These are phyloP conservation scores for Arxiozyma bovina DNA, from an alignment of 1,139 yeast species.

Conservation along the genomic window DNA sequence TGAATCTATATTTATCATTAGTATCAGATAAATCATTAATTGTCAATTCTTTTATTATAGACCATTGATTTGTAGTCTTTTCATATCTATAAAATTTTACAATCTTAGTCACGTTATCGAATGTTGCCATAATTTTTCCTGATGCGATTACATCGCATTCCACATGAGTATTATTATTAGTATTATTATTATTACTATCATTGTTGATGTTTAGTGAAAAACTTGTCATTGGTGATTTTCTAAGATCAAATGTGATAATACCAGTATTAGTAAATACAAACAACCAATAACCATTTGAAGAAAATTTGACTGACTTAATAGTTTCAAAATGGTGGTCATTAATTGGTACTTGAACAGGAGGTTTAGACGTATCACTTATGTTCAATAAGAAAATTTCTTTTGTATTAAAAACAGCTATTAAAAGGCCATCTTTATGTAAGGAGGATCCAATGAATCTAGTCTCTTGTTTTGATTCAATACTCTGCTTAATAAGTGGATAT, in stretches of 20 bases:
- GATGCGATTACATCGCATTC: constrained; percentile 15
- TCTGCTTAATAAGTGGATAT: background rate
- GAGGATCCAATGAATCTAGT: constrained; percentile 6
- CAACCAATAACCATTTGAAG: constrained; percentile 66
- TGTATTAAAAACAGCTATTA: constrained; percentile 16
- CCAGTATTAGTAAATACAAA: constrained; percentile 27
- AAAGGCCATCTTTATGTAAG: constrained; percentile 26
- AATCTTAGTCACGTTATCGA: background rate
- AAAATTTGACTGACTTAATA: constrained; percentile 39
- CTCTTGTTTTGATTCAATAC: background rate
- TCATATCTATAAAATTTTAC: constrained; percentile 2
- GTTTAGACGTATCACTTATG: constrained; percentile 6
- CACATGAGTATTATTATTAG: no score
- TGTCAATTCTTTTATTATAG: background rate
- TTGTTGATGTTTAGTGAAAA: background rate
- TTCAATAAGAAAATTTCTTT: constrained; percentile 13
- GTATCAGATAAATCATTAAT: background rate
- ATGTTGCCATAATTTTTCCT: constrained; percentile 11
- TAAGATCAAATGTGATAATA: constrained; percentile 46
- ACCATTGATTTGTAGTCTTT: background rate
- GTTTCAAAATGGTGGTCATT: constrained; percentile 7
- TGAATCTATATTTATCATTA: background rate
- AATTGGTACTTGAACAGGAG: constrained; percentile 13
- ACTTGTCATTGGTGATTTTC: constrained; percentile 34
- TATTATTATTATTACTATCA: no score